phyloP scores from a whole-genome alignment of 331 rosid genomes.

The Cydonia oblonga region DNA sequence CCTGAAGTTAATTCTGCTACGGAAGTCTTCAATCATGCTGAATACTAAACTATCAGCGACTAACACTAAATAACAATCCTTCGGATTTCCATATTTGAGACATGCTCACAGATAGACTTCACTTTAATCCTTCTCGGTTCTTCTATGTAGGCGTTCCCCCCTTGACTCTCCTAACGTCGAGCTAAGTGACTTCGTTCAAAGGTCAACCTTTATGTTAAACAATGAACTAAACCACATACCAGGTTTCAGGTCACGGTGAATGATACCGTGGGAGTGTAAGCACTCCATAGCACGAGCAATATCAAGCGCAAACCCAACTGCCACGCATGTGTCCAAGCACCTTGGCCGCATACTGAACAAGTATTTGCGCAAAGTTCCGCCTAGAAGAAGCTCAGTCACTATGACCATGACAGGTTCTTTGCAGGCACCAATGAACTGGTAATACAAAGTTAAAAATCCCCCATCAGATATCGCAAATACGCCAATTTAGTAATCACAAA shows the following conservation, averaged over 20 bases:
- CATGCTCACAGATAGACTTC: background rate
- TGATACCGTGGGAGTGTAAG: conserved; percentile 87
- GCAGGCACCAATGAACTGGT: conserved; percentile 93
- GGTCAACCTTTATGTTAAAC: conserved; percentile 3
- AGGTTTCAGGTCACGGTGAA: conserved; percentile 93
- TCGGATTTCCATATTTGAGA: background rate
- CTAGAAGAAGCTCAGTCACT: conserved; percentile 83
- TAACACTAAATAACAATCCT: background rate
- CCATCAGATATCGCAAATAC: conserved; percentile 4
- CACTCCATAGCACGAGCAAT: conserved; percentile 93
- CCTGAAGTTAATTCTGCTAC: background rate
- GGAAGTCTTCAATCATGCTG: background rate
- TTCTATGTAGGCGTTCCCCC: background rate
- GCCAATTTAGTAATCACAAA: background rate
- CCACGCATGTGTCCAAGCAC: conserved; percentile 62
- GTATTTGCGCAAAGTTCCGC: conserved; percentile 83
- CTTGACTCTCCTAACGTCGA: background rate
- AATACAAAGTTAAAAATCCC: conserved; percentile 11
- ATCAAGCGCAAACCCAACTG: conserved; percentile 85
- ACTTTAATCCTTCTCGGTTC: background rate
- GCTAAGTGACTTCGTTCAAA: background rate
- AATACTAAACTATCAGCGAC: background rate
- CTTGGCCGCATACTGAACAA: conserved; percentile 73
- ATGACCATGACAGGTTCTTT: conserved; percentile 90
- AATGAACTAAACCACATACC: conserved; percentile 32